Percentiles rank a stretch among this genome's conserved stretches.
Conservation (phyloP, 495 filamentous ascomycete species). For the Haplographium delicatum region DNA sequence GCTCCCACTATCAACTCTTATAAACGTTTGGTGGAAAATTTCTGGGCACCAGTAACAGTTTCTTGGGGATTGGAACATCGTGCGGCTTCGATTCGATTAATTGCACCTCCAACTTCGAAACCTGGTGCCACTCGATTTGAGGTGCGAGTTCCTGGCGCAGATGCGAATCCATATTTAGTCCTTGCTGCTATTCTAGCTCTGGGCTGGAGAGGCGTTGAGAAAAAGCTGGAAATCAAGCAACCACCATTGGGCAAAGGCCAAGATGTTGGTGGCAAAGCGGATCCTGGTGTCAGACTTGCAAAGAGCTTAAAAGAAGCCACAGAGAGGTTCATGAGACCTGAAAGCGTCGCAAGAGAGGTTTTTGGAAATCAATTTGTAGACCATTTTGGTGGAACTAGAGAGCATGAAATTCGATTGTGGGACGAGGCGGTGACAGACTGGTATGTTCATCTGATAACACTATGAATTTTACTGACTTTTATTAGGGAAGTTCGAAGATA, state of each 20-base stretch:
- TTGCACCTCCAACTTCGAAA: slow-evolving; percentile 77
- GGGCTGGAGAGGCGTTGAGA: slow-evolving; percentile 85
- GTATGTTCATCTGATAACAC: slow-evolving; percentile 38
- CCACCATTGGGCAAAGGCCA: slow-evolving; percentile 81
- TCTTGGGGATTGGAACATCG: slow-evolving; percentile 96
- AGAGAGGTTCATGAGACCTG: slow-evolving; percentile 62
- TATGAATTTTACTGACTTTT: slow-evolving; percentile 31
- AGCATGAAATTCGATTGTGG: slow-evolving; percentile 87
- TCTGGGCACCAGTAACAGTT: slow-evolving; percentile 96
- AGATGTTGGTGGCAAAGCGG: slow-evolving; percentile 63
- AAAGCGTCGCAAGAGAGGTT: slow-evolving; percentile 82
- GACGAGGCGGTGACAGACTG: slow-evolving; percentile 95
- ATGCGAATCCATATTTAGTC: slow-evolving; percentile 86
- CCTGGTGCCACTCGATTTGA: slow-evolving; percentile 86
- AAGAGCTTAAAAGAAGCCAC: slow-evolving; percentile 80
- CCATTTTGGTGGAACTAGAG: slow-evolving; percentile 86
- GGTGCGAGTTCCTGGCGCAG: slow-evolving; percentile 84
- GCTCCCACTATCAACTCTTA: slow-evolving; percentile 96
- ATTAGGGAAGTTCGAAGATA: slow-evolving; percentile 58
- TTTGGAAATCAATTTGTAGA: slow-evolving; percentile 95
- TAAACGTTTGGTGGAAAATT: slow-evolving; percentile 96
- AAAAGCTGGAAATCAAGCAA: slow-evolving; percentile 76
- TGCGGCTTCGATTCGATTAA: slow-evolving; percentile 83
- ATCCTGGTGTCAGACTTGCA: slow-evolving; percentile 68
- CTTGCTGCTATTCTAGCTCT: slow-evolving; percentile 77